Evolutionary conservation across 768 basidiomycete species (phyloP).

Genomic region (Tricholoma flavovirens): DNA sequence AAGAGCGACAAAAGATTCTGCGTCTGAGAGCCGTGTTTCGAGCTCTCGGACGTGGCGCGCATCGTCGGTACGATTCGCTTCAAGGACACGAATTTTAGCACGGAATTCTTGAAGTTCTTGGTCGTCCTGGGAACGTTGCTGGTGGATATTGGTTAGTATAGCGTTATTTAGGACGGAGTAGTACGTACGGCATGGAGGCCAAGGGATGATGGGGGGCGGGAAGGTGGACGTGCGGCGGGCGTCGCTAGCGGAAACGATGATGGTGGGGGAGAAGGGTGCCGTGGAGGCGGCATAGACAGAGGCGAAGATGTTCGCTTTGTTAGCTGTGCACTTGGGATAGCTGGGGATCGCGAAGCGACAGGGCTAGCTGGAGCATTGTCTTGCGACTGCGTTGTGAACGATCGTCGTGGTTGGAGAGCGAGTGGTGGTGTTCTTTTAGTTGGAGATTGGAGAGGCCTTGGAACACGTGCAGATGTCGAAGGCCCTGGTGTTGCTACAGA

Average conservation of each 20-base stretch:
- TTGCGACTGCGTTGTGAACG: slow-evolving; percentile 37
- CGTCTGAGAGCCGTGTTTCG: slow-evolving; percentile 78
- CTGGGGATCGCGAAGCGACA: slow-evolving; percentile 22
- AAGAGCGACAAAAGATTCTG: slow-evolving; percentile 75
- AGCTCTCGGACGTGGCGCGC: slow-evolving; percentile 78
- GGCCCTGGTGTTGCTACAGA: slow-evolving; percentile 18
- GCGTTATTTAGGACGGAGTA: neutral
- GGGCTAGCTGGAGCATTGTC: slow-evolving; percentile 27
- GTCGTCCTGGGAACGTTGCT: slow-evolving; percentile 38
- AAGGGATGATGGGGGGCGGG: slow-evolving; percentile 26
- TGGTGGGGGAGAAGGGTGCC: slow-evolving; percentile 16
- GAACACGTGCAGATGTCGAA: slow-evolving; percentile 23
- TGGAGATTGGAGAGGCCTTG: slow-evolving; percentile 40
- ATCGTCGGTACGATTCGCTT: slow-evolving; percentile 84
- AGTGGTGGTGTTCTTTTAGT: slow-evolving; percentile 49
- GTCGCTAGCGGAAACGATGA: slow-evolving; percentile 21
- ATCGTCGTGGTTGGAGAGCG: slow-evolving; percentile 43
- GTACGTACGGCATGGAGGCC: slow-evolving; percentile 10
- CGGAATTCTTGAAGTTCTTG: slow-evolving; percentile 73
- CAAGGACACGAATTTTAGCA: slow-evolving; percentile 78
- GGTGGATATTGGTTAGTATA: neutral
- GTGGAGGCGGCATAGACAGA: slow-evolving; percentile 30
- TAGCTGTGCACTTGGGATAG: slow-evolving; percentile 19
- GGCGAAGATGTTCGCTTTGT: slow-evolving; percentile 33
- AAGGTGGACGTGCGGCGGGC: slow-evolving; percentile 17